Evolutionary conservation across 495 filamentous ascomycete genomes (phyloP).

Genomic region (Daldinia loculata): DNA sequence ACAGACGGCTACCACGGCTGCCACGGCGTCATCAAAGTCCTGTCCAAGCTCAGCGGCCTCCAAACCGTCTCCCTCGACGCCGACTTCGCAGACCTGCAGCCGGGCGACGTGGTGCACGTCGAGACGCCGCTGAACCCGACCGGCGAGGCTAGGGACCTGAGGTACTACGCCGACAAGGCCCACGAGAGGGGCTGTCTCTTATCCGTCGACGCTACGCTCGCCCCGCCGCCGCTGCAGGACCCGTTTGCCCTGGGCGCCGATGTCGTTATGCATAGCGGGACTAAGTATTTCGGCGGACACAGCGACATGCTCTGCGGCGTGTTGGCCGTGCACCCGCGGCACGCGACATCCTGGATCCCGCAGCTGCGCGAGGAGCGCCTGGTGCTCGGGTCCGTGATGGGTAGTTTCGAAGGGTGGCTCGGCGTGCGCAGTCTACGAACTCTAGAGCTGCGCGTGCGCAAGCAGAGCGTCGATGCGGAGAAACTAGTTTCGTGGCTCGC

Average conservation of each 20-base stretch:
- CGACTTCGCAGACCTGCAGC: conserved; percentile 57
- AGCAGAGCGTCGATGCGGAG: conserved; percentile 74
- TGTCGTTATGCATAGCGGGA: conserved; percentile 87
- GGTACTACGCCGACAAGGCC: conserved; percentile 72
- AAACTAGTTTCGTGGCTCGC: conserved; percentile 77
- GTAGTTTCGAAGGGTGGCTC: conserved; percentile 90
- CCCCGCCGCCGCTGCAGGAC: conserved; percentile 87
- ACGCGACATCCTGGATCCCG: conserved; percentile 64
- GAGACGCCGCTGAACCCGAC: conserved; percentile 93
- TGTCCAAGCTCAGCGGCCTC: conserved; percentile 74
- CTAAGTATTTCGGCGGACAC: conserved; percentile 96
- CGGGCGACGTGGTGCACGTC: conserved; percentile 87
- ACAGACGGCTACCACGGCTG: conserved; percentile 91
- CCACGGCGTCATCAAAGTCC: conserved; percentile 79
- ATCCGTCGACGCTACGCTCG: conserved; percentile 89
- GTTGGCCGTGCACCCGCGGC: conserved; percentile 68
- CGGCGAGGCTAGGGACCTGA: conserved; percentile 79
- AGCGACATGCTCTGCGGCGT: conserved; percentile 90
- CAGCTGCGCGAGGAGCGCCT: conserved; percentile 70
- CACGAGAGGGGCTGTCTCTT: conserved; percentile 69
- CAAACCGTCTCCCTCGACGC: conserved; percentile 68
- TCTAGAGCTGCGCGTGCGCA: conserved; percentile 78
- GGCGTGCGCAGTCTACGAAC: conserved; percentile 87
- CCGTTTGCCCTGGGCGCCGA: conserved; percentile 84
- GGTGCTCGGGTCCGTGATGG: conserved; percentile 85